Evolutionary conservation across 2,329 filamentous ascomycete genomes (phyloP).

Genomic region (Hymenoscyphus occultus): DNA sequence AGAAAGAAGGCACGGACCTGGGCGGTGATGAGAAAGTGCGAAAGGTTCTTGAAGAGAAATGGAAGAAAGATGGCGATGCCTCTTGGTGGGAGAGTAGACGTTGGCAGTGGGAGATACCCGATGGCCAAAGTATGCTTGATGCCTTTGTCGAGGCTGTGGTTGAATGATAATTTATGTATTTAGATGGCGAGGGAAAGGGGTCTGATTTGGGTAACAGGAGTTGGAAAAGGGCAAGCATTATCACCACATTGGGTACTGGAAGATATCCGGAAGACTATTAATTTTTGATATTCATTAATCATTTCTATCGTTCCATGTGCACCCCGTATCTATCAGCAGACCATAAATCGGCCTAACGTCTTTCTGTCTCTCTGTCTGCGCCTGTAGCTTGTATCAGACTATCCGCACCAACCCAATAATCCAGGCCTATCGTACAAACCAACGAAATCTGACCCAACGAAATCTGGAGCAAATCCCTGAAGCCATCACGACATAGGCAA

Average conservation of each 20-base stretch:
- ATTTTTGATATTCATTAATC: neutral
- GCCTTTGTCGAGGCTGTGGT: conserved; percentile 33
- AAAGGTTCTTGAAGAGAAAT: conserved; percentile 53
- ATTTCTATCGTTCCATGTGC: neutral
- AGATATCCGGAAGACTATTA: neutral
- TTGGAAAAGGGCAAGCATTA: conserved; percentile 1
- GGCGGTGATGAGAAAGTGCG: conserved; percentile 55
- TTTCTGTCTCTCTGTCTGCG: neutral
- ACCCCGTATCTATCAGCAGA: neutral
- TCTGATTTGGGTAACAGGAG: neutral
- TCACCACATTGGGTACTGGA: neutral
- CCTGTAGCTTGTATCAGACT: neutral
- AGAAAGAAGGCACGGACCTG: conserved; percentile 58
- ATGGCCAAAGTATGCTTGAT: conserved; percentile 34
- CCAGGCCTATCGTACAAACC: neutral
- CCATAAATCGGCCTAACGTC: neutral
- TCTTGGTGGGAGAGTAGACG: conserved; percentile 27
- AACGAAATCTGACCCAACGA: neutral
- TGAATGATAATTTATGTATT: conserved; percentile 27
- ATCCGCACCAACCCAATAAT: neutral
- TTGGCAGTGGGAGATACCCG: conserved; percentile 31
- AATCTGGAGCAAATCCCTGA: neutral
- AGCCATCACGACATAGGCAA: neutral
- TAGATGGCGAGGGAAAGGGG: conserved; percentile 7
- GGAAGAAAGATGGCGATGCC: conserved; percentile 26